These are phyloP conservation scores for Phytophthora sp. DNA, from an alignment of 352 stramenopile genomes.

Conservation along the genomic window DNA sequence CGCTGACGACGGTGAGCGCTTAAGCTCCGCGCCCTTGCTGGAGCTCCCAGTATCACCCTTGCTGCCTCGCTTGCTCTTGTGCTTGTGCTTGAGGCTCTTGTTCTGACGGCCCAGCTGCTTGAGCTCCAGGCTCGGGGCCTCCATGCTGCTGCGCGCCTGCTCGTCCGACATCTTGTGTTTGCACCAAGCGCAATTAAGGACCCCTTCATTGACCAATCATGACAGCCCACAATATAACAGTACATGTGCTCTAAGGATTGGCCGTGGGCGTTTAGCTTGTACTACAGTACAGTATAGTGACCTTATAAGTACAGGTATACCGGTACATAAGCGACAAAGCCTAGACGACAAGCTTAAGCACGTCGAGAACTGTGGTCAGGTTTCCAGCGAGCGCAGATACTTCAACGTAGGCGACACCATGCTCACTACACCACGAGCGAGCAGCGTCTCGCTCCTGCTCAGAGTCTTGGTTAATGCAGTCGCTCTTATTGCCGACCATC, in stretches of 20 bases:
- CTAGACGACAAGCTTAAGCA: conserved; percentile 31
- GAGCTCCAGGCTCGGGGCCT: conserved; percentile 55
- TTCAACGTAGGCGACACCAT: conserved; percentile 20
- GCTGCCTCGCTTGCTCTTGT: conserved; percentile 63
- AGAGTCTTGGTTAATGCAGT: conserved; percentile 5
- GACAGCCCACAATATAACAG: too few relatives aligned
- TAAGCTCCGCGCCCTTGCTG: conserved; percentile 14
- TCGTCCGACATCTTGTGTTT: conserved; percentile 42
- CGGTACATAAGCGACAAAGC: too few relatives aligned
- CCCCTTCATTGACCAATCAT: too few relatives aligned
- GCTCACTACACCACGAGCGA: conserved; percentile 26
- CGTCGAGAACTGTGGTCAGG: conserved; percentile 11
- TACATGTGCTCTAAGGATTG: too few relatives aligned
- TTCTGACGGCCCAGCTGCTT: conserved; percentile 59
- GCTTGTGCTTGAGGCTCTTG: conserved; percentile 87
- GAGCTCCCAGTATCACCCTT: conserved; percentile 6
- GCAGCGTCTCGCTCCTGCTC: conserved; percentile 13
- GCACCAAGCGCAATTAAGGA: too few relatives aligned
- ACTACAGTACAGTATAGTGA: too few relatives aligned
- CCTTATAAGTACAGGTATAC: too few relatives aligned
- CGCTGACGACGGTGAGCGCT: conserved; percentile 33
- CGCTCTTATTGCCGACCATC: conserved; percentile 39
- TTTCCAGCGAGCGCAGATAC: conserved; percentile 22
- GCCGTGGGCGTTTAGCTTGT: too few relatives aligned
- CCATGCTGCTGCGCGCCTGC: conserved; percentile 25